Conservation (phyloP, 139 green algal genomes). For the Ettlia oleoabundans region DNA sequence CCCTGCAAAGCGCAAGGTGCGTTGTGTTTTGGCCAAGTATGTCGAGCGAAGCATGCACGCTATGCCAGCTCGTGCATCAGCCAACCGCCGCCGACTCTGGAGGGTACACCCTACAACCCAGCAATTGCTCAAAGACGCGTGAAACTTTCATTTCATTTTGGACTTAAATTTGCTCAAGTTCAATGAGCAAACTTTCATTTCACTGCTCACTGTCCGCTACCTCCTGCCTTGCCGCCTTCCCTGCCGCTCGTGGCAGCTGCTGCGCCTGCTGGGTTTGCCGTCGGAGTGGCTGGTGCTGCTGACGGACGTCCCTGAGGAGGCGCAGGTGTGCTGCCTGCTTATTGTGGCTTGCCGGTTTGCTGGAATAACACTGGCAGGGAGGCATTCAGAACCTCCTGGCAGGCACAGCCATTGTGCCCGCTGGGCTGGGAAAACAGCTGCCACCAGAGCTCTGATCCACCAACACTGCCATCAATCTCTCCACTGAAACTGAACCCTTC, state of each 20-base stretch:
- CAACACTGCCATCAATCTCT: too few relatives aligned
- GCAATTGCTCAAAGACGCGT: too few relatives aligned
- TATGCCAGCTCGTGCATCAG: background rate
- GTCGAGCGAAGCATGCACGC: background rate
- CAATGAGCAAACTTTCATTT: too few relatives aligned
- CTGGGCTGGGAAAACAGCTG: too few relatives aligned
- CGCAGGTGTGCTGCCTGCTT: constrained; percentile 14
- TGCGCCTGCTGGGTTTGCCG: constrained; percentile 67
- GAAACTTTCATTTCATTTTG: too few relatives aligned
- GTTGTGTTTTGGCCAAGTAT: background rate
- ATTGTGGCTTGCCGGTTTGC: background rate
- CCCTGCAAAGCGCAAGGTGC: constrained; percentile 60
- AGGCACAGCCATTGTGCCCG: too few relatives aligned
- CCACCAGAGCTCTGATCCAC: too few relatives aligned
- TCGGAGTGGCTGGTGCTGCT: constrained; percentile 57
- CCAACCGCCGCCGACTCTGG: too few relatives aligned
- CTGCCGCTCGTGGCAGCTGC: constrained; percentile 42
- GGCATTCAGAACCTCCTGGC: too few relatives aligned
- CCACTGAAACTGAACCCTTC: too few relatives aligned
- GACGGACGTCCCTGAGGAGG: constrained; percentile 35
- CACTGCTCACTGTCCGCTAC: background rate
- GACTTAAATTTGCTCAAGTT: too few relatives aligned
- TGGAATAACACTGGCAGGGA: background rate
- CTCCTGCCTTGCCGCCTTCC: background rate
- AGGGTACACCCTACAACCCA: too few relatives aligned